Conservation (phyloP, 805 yeast genomes). For the Yarrowia alimentaria region DNA sequence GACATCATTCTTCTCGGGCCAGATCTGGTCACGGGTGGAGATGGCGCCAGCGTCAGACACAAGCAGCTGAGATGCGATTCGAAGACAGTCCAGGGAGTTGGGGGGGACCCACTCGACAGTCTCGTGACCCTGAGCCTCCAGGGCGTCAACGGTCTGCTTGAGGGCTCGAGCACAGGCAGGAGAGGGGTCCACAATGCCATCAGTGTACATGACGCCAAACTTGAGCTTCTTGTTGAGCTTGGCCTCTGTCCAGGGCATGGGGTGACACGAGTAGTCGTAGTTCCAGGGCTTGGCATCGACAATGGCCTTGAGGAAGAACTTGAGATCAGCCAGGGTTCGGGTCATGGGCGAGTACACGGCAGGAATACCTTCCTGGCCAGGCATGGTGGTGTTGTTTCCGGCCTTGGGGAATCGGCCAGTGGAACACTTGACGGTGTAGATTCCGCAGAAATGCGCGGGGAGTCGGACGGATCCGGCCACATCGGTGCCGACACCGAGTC, state of each 20-base stretch:
- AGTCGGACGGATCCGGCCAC: slow-evolving; percentile 57
- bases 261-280: slow-evolving; percentile 48
- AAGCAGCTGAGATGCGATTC: slow-evolving; percentile 50
- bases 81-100: slow-evolving; percentile 55
- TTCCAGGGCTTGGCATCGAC: slow-evolving; percentile 57
- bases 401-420: slow-evolving; percentile 49
- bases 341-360: slow-evolving; percentile 49
- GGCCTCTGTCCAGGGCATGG: slow-evolving; percentile 51
- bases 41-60: slow-evolving; percentile 41
- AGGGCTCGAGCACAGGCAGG: slow-evolving; percentile 49
- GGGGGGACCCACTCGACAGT: slow-evolving; percentile 49
- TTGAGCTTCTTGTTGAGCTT: slow-evolving; percentile 45
- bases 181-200: slow-evolving; percentile 51
- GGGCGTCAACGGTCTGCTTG: slow-evolving; percentile 43
- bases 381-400: slow-evolving; percentile 44
- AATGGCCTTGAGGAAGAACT: slow-evolving; percentile 48
- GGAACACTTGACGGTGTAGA: slow-evolving; percentile 52
- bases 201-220: slow-evolving; percentile 50
- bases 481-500: slow-evolving; percentile 56
- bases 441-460: slow-evolving; percentile 55
- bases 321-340: slow-evolving; percentile 50
- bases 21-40: slow-evolving; percentile 34
- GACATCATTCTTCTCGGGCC: slow-evolving; percentile 41
- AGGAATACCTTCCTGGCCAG: slow-evolving; percentile 50
- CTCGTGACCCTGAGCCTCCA: slow-evolving; percentile 47